Base-by-base conservation (phyloP, 2,329 filamentous ascomycete species). In the Penicillium sp. region DNA sequence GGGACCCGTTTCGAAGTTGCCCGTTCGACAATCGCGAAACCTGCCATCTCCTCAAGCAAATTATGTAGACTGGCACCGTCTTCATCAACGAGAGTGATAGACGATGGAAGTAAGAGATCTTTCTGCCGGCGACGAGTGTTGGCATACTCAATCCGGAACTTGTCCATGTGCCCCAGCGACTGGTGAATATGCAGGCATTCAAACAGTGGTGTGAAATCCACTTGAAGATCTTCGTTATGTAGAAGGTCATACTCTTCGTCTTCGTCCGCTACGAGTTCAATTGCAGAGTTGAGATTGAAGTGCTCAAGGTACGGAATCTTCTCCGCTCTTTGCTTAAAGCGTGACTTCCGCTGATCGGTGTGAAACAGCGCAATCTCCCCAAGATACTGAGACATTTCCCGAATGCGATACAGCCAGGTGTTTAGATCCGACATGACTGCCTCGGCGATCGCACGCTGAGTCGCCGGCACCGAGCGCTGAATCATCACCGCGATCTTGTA, bases 291-390 rank as follows among this genome's bases (percentile, higher is more conserved):
- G 27, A 98, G 75, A 66, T 89, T 95, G 75, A 96, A 96, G 58
- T 87, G 86, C 29, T 79, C 78, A 38, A 97, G 76, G 57, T 88
- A 90, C 0, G 82, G 76, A 52, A 90, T 84, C 18, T 83, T 79
- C 57, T 95, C 87, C 7, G 87, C 81, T 18, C 93, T 82, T 62
- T 95, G 86, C 66, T 90, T 87, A 64, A 95, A 89, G 44, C 92
- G 81, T 23, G 83, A 82, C 55, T 92, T 82, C 39, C 93, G 83
- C 66, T 95, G 81, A 61, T 96, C 88, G 0, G 93, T 98, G 65
- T 97, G 90, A 65, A 95, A 97, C 66, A 98, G 95, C 3, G 93
- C 91, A 6, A 98, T 89, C 68, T 98, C 93, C 4, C 93, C 93
- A 6, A 98, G 75, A 56, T 95, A 96, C 60, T 96, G 92, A 1